These are phyloP conservation scores for Orbilia quercus DNA, from an alignment of 2,329 filamentous ascomycete genomes.

Conservation along the genomic window DNA sequence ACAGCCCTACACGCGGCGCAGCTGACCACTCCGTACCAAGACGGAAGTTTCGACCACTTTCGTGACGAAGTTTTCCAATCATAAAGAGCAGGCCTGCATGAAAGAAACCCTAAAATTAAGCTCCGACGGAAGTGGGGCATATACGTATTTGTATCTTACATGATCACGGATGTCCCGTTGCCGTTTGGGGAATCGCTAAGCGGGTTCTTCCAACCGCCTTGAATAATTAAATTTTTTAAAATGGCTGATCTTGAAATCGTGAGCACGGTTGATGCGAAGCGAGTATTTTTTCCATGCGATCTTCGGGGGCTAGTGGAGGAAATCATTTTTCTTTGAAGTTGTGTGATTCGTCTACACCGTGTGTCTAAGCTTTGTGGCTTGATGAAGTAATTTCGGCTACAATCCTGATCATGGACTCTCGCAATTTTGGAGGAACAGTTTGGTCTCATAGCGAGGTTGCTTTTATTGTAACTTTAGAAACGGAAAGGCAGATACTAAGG, in stretches of 20 bases:
- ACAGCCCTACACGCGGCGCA: neutral
- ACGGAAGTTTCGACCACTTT: neutral
- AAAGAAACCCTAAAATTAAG: constrained; percentile 29
- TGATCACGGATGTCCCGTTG: neutral
- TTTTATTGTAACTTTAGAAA: too few relatives aligned
- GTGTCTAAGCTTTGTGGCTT: too few relatives aligned
- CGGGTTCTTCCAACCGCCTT: neutral
- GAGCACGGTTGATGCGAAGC: neutral
- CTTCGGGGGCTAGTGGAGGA: neutral
- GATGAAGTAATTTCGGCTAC: too few relatives aligned
- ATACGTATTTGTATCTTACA: neutral
- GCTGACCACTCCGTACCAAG: neutral
- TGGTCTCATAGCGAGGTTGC: too few relatives aligned
- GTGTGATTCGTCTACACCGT: neutral
- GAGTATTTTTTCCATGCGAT: neutral
- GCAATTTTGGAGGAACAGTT: too few relatives aligned
- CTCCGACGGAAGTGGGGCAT: constrained; percentile 4
- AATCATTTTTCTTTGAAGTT: neutral
- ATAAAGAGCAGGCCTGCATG: too few relatives aligned
- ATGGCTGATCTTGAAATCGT: neutral
- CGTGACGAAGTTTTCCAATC: too few relatives aligned
- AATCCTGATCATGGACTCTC: too few relatives aligned
- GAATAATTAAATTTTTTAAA: neutral
- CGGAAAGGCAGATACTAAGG: too few relatives aligned
- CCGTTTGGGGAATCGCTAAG: constrained; percentile 10